Evolutionary conservation across 116 monocot species (phyloP).

Genomic region (Zostera marina): DNA sequence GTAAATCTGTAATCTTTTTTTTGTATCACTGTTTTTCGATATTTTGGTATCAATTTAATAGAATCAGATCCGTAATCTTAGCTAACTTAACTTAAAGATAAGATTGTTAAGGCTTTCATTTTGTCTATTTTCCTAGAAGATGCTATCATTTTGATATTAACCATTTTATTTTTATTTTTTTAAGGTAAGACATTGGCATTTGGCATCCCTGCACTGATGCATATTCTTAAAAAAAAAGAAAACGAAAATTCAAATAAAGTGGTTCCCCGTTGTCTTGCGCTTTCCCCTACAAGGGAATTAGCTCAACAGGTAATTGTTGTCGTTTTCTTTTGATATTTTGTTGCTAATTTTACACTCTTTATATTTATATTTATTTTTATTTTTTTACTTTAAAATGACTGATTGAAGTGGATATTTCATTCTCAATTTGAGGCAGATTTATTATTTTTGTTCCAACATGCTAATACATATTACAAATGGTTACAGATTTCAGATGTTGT

Average conservation of each 20-base stretch:
- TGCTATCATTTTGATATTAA: too few relatives aligned
- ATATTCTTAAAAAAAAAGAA: constrained; percentile 51
- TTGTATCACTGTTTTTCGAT: too few relatives aligned
- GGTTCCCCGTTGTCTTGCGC: constrained; percentile 72
- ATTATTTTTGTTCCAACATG: too few relatives aligned
- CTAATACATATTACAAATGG: neutral
- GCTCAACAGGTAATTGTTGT: constrained; percentile 63
- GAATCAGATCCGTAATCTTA: constrained; percentile 77
- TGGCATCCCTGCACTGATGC: constrained; percentile 93
- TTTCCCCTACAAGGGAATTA: constrained; percentile 92
- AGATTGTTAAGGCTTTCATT: neutral
- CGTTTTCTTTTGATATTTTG: neutral
- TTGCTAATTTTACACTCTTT: too few relatives aligned
- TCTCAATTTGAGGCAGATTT: too few relatives aligned
- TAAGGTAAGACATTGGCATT: constrained; percentile 89
- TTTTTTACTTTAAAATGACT: too few relatives aligned
- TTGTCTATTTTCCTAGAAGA: neutral
- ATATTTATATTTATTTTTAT: too few relatives aligned
- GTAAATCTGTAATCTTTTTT: too few relatives aligned
- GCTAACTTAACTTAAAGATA: neutral
- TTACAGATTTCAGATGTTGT: constrained; percentile 86
- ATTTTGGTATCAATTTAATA: constrained; percentile 74
- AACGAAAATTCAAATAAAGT: constrained; percentile 42
- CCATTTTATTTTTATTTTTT: neutral
- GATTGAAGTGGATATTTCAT: too few relatives aligned